These are phyloP conservation scores for Sophora flavescens DNA, from an alignment of 306 rosid species.

Conservation along the genomic window DNA sequence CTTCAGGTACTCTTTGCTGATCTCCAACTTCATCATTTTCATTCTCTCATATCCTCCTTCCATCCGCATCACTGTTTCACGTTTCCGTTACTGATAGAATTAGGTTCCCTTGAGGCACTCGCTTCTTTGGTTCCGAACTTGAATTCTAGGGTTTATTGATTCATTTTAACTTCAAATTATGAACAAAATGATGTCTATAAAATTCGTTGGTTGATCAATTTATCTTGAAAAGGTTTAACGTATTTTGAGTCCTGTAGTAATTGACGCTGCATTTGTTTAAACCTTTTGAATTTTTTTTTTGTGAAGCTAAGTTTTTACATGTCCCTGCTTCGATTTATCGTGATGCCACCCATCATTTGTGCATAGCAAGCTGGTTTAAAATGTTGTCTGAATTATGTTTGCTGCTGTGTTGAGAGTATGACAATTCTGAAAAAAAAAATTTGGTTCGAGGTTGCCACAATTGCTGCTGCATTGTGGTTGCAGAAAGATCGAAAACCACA, in stretches of 20 bases:
- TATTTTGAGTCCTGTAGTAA: not conserved
- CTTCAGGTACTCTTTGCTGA: constrained; percentile 39
- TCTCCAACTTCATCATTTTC: constrained; percentile 33
- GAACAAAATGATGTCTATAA: not conserved
- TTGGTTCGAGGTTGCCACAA: not conserved
- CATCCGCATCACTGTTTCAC: not conserved
- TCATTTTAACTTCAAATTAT: constrained; percentile 11
- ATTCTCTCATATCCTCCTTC: constrained; percentile 25
- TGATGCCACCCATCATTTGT: not conserved
- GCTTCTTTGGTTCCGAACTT: constrained; percentile 14
- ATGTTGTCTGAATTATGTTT: not conserved
- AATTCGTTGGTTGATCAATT: constrained; percentile 4
- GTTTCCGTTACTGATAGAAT: constrained; percentile 15
- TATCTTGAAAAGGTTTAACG: not conserved
- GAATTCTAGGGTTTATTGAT: constrained; percentile 5
- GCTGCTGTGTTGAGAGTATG: not conserved
- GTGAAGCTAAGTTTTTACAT: not conserved
- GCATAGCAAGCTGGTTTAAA: not conserved
- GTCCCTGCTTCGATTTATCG: not conserved
- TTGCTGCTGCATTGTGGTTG: not conserved
- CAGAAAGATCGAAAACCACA: too few species aligned
- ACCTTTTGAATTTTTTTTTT: not conserved
- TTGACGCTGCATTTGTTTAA: constrained; percentile 1
- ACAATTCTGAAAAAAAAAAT: too few species aligned
- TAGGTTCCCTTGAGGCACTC: constrained; percentile 18